Base-by-base conservation (phyloP, 192 early-diverging fungal species). In the Ambispora gerdemannii region DNA sequence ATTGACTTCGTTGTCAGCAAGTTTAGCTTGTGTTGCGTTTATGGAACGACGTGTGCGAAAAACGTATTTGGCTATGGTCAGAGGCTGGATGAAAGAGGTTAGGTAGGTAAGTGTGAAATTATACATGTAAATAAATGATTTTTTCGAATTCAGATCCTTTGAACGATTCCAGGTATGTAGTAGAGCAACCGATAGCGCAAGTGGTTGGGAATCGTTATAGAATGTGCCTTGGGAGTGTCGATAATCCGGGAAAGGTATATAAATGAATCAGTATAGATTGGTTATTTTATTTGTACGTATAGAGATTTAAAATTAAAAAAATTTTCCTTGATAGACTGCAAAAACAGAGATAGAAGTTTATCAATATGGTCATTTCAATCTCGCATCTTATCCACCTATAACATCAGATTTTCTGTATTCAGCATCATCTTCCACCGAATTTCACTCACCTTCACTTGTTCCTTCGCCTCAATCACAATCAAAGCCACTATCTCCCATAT, bases 61-160 rank as follows among this genome's bases (percentile, higher is more conserved):
- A 36, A 59, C 63, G 8, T 77, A 80, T 65, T 47, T 77, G 19
- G 78, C 78, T 28, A 67, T 80, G 43, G 72, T 80, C 6, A 51
- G 53, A 24, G 76, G 78, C 4, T 77, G 77, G 62, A 66, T 77
- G 32, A 30, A 49, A 30, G 30, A 65, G 20, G 70, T 77, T 47
- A 65, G 55, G 77, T 77, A 36, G 53, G 4, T 13, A 27, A 36
- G 31, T 55, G 22, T 2, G 34, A 10, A 43, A 43, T 43, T 6
- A 43, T 43, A 15, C 6, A 43, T 43, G 22, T 25, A 7, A 55
- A 25, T 20, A 33, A 33, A 13, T 28, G n/a, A 58, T n/a, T n/a
- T 17, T 34, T 24, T 28, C 13, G 59, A 50, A 31, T 17, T 19
- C 28, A 27, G 30, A 13, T 71, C 27, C n/a, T 38, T 28, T 35